Percentiles rank a stretch among this genome's conserved stretches.
Conservation (phyloP, 2,329 filamentous ascomycete species). For the Podosphaera aphanis region DNA sequence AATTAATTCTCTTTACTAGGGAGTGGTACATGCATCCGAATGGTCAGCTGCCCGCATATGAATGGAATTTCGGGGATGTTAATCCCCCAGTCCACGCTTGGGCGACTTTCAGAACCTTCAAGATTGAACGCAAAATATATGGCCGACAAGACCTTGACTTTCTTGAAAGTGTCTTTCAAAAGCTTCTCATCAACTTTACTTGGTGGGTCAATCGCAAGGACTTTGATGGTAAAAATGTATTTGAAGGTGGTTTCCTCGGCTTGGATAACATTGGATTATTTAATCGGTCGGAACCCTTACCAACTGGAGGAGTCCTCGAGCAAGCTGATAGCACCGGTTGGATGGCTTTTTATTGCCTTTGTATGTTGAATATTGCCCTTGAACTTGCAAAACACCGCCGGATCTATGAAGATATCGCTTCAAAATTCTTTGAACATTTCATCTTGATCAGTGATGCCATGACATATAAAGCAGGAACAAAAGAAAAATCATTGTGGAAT, state of each 20-base stretch:
- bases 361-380: conserved; percentile 89
- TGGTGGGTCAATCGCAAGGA: conserved; percentile 99
- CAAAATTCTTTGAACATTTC: conserved; percentile 98
- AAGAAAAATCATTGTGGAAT: conserved; percentile 79
- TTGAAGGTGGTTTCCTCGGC: conserved; percentile 86
- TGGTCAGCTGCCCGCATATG: conserved; percentile 72
- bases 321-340: conserved; percentile 95
- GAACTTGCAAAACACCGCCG: conserved; percentile 88
- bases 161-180: conserved; percentile 88
- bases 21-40: conserved; percentile 99
- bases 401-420: conserved; percentile 89
- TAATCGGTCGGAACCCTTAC: conserved; percentile 85
- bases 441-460: conserved; percentile 95
- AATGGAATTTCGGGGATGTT: conserved; percentile 96
- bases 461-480: conserved; percentile 52
- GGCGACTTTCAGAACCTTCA: conserved; percentile 89
- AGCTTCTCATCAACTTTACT: conserved; percentile 84
- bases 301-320: conserved; percentile 79
- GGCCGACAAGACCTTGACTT: conserved; percentile 88
- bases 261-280: conserved; percentile 95
- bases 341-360: conserved; percentile 96
- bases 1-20: conserved; percentile 80
- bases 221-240: conserved; percentile 82
- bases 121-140: conserved; percentile 94
- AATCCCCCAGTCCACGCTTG: conserved; percentile 93